Conservation (phyloP, 129 eudicot species). For the Saposhnikovia divaricata region DNA sequence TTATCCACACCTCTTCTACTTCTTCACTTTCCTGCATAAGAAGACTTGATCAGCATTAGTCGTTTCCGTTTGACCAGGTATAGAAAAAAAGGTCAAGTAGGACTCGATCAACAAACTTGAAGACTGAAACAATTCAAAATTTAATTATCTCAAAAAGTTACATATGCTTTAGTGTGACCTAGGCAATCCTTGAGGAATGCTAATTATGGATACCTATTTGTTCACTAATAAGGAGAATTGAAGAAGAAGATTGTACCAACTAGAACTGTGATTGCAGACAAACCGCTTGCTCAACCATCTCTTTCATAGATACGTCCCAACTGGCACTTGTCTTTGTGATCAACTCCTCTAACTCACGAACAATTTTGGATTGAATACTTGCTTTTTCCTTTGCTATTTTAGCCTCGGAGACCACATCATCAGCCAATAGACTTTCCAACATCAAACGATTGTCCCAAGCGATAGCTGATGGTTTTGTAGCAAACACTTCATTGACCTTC, state of each 20-base stretch:
- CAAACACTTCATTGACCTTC: conserved; percentile 18
- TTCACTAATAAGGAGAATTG: background rate
- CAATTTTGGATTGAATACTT: conserved; percentile 33
- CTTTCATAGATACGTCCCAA: conserved; percentile 12
- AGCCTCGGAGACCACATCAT: conserved; percentile 46
- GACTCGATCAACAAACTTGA: background rate
- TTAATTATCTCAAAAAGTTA: background rate
- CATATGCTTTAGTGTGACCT: background rate
- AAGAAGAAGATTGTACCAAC: background rate
- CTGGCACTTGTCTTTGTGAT: conserved; percentile 23
- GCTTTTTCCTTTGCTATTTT: conserved; percentile 8
- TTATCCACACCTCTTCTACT: background rate
- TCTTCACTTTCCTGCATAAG: background rate
- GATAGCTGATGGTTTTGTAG: conserved; percentile 17
- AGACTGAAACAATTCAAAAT: background rate
- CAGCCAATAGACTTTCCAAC: conserved; percentile 84
- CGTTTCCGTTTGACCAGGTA: background rate
- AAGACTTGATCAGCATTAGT: background rate
- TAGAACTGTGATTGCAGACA: conserved; percentile 5
- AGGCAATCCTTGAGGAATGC: background rate
- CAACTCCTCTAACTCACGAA: conserved; percentile 59
- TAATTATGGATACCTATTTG: background rate
- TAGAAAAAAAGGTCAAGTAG: background rate
- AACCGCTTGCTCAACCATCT: conserved; percentile 12
- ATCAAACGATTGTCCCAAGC: conserved; percentile 44